Percentiles rank a stretch among this genome's conserved stretches.
Conservation (phyloP, 2,329 filamentous ascomycete genomes). For the Epichloe uncinata region DNA sequence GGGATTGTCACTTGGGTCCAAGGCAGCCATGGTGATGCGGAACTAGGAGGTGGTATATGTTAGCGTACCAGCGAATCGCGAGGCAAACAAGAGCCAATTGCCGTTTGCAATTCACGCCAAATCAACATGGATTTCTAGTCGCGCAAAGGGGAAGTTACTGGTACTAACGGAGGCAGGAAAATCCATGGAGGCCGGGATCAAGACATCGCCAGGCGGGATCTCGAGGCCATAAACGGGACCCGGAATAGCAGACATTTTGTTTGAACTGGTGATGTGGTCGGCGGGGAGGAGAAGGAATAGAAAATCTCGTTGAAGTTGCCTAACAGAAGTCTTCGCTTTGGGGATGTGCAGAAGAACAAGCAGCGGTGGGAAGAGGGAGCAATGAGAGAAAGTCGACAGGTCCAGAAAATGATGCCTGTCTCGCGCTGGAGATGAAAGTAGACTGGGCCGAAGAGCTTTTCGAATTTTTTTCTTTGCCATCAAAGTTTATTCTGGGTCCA, state of each 20-base stretch:
- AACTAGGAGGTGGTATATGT: slow-evolving; percentile 45
- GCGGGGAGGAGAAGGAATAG: not conserved
- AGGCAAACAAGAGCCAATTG: not conserved
- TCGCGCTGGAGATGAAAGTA: slow-evolving; percentile 1
- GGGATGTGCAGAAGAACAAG: not conserved
- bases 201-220: slow-evolving; percentile 72
- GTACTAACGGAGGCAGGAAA: slow-evolving; percentile 71
- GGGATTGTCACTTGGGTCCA: slow-evolving; percentile 73
- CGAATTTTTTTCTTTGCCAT: slow-evolving; percentile 21
- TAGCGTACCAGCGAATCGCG: slow-evolving; percentile 10
- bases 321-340: not conserved
- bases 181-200: slow-evolving; percentile 66
- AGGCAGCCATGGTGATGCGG: slow-evolving; percentile 95
- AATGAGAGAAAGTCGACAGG: not conserved
- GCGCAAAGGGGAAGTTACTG: not conserved
- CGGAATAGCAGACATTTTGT: slow-evolving; percentile 41
- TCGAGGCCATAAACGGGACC: slow-evolving; percentile 86
- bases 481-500: slow-evolving; percentile 3
- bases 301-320: not conserved
- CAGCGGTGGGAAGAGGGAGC: not conserved
- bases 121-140: not conserved
- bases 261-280: slow-evolving; percentile 11
- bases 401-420: not conserved
- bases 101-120: not conserved
- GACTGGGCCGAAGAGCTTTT: slow-evolving; percentile 6